A percentile compares a stretch with the other conserved stretches of the same genome.
phyloP scores from a whole-genome alignment of 1,139 yeast genomes.

The Candida sanyaensis region DNA sequence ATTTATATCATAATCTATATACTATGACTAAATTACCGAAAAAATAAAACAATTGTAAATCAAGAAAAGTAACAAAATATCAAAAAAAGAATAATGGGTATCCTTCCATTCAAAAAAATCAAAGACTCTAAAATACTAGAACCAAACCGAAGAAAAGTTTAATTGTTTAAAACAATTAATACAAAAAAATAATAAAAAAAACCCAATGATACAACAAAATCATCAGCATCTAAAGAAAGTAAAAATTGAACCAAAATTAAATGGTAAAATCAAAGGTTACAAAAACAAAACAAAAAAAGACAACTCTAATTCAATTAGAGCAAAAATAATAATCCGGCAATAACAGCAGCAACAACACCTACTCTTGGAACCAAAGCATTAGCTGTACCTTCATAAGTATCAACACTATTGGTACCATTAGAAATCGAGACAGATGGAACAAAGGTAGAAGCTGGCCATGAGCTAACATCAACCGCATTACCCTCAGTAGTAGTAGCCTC shows the following conservation, averaged over 20 bases:
- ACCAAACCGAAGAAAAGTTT: too few species aligned
- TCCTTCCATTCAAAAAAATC: too few species aligned
- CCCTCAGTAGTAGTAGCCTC: background rate
- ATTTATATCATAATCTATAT: background rate
- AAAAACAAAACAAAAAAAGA: background rate
- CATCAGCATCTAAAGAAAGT: background rate
- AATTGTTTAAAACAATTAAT: too few species aligned
- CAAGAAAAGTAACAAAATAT: too few species aligned
- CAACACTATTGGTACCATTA: background rate
- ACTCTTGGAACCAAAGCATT: background rate
- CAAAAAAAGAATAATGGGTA: too few species aligned
- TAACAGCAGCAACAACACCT: background rate
- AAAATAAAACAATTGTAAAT: too few species aligned
- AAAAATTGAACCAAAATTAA: background rate
- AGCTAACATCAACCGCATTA: background rate
- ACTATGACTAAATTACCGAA: background rate
- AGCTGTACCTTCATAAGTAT: background rate
- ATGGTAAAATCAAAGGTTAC: background rate
- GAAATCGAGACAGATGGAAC: conserved; percentile 1
- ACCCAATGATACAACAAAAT: too few species aligned
- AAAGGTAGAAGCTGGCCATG: background rate
- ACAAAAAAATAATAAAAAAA: too few species aligned
- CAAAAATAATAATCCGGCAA: conserved; percentile 1
- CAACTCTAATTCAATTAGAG: background rate
- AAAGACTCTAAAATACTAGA: too few species aligned